These are phyloP conservation scores for Micractinium conductrix DNA, from an alignment of 139 green algal species.

Conservation along the genomic window DNA sequence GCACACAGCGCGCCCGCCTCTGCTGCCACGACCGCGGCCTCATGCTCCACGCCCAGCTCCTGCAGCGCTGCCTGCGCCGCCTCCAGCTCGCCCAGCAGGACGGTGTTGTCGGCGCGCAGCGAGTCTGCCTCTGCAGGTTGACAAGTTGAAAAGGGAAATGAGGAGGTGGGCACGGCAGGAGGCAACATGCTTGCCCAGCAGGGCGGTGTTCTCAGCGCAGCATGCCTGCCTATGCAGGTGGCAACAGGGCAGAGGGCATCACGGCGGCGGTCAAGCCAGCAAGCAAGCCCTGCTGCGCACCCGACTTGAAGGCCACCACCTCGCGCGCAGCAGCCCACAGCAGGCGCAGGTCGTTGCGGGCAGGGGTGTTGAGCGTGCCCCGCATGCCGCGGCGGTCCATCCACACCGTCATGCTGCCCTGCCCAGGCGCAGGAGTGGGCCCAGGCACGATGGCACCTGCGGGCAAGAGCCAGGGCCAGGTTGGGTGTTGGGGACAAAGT, in stretches of 20 bases:
- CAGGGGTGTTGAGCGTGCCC: conserved; percentile 28
- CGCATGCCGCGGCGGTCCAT: conserved; percentile 45
- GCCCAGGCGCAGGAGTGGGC: conserved; percentile 35
- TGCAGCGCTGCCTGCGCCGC: not conserved
- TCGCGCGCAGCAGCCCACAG: conserved; percentile 38
- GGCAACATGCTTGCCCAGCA: not conserved
- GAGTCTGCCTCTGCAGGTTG: not conserved
- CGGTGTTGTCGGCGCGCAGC: conserved; percentile 24
- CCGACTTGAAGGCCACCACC: not conserved
- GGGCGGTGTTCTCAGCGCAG: too few relatives aligned
- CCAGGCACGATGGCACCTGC: not conserved
- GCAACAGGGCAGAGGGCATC: too few relatives aligned
- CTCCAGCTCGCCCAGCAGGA: conserved; percentile 31
- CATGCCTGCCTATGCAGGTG: too few relatives aligned
- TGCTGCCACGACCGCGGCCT: conserved; percentile 29
- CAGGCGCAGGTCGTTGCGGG: conserved; percentile 30
- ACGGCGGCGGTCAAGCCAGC: not conserved
- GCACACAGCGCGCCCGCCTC: conserved; percentile 29
- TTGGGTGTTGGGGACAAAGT: not conserved
- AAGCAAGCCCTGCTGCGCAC: not conserved
- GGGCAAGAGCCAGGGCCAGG: not conserved
- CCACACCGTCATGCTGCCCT: conserved; percentile 41
- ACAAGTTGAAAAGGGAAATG: not conserved
- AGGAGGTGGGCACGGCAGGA: not conserved
- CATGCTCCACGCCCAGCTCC: conserved; percentile 17